Evolutionary conservation across 2,329 filamentous ascomycete genomes (phyloP), one percentile per base, ranked within the genome.

Genomic region (Periconia digitata): DNA sequence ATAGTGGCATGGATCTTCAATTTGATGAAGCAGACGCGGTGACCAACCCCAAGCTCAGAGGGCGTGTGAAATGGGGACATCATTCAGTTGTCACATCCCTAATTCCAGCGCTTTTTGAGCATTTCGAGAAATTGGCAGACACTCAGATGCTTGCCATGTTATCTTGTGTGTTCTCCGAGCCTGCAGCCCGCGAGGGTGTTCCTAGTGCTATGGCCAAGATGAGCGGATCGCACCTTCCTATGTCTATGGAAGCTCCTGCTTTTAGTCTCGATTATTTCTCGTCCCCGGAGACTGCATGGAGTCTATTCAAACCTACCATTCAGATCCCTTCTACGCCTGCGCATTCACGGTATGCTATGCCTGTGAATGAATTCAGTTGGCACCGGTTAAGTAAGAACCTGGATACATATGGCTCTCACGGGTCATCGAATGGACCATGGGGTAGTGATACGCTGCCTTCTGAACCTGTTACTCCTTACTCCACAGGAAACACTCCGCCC

Each of bases 121-220:
- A 85, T 63, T 85, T 83, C 50, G 83, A 86, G 59, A 70, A 67
- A 8, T 72, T 79, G 29, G 83, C 79, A n/a, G 82, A 86, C 63
- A 72, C 83, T 1, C 83, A 86, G 60, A 84, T 85, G 80, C 74
- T 86, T 27, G 84, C 82, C n/a, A 83, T 84, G 78, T 67, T 86
- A 32, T 82, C 83, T 3, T 84, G 81, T 53, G 74, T 85, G 27
- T 76, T 85, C 45, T 70, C 76, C 13, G 76, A 82, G 56, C 74
- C 78, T 17, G 74, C 70, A 46, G 68, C 69, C 8, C 65, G 63
- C 32, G 67, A 76, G 50, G 67, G 69, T 12, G 71, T 74, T 32
- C 69, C 67, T 20, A 68, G 60, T 20, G 60, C 69, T 3, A 69
- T 72, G 61, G 61, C 66, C 16, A 70, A 63, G 40, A 64, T 65